Evolutionary conservation across 1,284 basidiomycete species (phyloP), one percentile per base, ranked within the genome.

Genomic region (Ustilago sp.): DNA sequence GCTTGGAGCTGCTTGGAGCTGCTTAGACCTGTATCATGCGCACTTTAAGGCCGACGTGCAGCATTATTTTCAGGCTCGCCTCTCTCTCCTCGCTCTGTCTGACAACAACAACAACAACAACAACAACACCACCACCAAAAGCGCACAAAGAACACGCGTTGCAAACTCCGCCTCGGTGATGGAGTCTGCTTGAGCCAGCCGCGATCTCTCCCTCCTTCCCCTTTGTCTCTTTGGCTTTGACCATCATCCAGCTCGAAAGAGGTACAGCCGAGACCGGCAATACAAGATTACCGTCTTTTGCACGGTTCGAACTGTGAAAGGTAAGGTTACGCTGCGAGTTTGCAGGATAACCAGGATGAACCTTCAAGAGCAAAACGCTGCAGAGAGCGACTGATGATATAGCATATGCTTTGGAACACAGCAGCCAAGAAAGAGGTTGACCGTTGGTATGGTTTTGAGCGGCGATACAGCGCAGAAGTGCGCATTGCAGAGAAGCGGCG

Each of bases 101-200:
- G 38, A 23, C 51, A 51, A 63, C 56, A 62, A 35, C 51, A 57
- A 56, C 62, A 23, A 57, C 63, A 57, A 34, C 52, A 53, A 11
- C 59, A 36, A 28, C 38, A 1, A 13, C 32, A 15, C 31, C 52
- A 54, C 8, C 59, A 36, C 35, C 39, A 1, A 13, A 45, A 15
- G 41, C 41, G 1, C 53, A 48, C 8, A 58, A 58, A 35, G 32
- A 28, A 28, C 23, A 41, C 47, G 17, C 15, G 52, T 64, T 51
- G 45, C 28, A 43, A 67, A 63, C 66, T 74, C 66, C 66, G 71
- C 23, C 71, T 74, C 71, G 71, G 71, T 23, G 66, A 74, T 74
- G 66, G 70, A 73, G 41, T 59, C 32, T 68, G 48, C 52, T 64
- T 63, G 64, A 73, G 53, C 70, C 57, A 64, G 43, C 23, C 50